phyloP scores from a whole-genome alignment of 192 early-diverging fungal species.

The Powellomyces hirtus region DNA sequence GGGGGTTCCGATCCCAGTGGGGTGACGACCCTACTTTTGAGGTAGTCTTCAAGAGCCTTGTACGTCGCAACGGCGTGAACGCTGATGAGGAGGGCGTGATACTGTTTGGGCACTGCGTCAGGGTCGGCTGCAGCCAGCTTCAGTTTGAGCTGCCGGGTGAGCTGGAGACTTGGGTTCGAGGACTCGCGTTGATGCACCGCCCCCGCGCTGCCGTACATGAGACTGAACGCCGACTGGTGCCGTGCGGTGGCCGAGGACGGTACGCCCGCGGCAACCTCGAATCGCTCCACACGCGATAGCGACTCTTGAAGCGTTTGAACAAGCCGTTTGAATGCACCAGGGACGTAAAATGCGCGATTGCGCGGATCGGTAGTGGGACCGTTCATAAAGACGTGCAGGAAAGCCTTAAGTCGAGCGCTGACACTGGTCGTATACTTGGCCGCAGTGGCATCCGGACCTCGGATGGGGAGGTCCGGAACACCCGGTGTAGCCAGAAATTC shows the following conservation, averaged over 20 bases:
- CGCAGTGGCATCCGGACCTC: neutral
- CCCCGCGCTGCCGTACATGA: slow-evolving; percentile 2
- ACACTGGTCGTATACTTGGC: slow-evolving; percentile 20
- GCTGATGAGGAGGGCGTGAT: slow-evolving; percentile 61
- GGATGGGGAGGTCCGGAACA: slow-evolving; percentile 8
- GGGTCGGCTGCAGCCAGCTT: slow-evolving; percentile 53
- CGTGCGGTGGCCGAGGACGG: slow-evolving; percentile 8
- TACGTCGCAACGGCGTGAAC: slow-evolving; percentile 87
- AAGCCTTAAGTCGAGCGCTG: slow-evolving; percentile 30
- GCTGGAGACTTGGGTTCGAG: slow-evolving; percentile 46
- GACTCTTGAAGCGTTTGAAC: slow-evolving; percentile 70
- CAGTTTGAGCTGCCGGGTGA: slow-evolving; percentile 75
- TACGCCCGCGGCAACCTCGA: slow-evolving; percentile 58
- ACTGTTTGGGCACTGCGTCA: slow-evolving; percentile 47
- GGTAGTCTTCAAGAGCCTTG: slow-evolving; percentile 74
- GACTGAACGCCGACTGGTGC: neutral
- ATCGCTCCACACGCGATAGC: slow-evolving; percentile 65
- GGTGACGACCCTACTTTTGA: slow-evolving; percentile 58
- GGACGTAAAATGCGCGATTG: slow-evolving; percentile 29
- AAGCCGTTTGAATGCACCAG: slow-evolving; percentile 50
- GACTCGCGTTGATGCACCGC: slow-evolving; percentile 8
- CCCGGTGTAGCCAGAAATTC: slow-evolving; percentile 43
- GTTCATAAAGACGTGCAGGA: slow-evolving; percentile 59
- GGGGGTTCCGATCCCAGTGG: neutral
- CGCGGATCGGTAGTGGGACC: slow-evolving; percentile 37